phyloP scores from a whole-genome alignment of 2,329 filamentous ascomycete species.

The Chaetomium sp. region DNA sequence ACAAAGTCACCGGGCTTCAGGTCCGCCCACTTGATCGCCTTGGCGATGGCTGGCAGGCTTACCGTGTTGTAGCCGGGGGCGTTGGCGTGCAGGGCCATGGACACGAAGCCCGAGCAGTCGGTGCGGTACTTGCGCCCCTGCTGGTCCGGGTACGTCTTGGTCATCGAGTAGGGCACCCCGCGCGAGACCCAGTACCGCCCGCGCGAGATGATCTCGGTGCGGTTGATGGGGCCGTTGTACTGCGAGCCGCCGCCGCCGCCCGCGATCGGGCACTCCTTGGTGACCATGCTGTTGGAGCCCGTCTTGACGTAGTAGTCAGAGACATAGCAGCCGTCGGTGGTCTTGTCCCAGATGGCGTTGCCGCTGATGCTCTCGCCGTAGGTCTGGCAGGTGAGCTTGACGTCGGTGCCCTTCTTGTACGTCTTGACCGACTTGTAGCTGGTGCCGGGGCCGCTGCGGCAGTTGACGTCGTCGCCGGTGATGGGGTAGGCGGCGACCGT shows the following conservation, averaged over 20 bases:
- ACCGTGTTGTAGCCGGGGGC: constrained; percentile 28
- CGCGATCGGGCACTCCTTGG: constrained; percentile 7
- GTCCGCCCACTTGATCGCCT: constrained; percentile 16
- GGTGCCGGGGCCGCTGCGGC: constrained; percentile 24
- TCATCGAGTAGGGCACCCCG: constrained; percentile 26
- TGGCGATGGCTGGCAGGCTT: constrained; percentile 19
- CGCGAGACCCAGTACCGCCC: constrained; percentile 20
- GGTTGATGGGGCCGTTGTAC: constrained; percentile 24
- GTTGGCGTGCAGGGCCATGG: constrained; percentile 26
- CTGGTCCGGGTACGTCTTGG: constrained; percentile 19
- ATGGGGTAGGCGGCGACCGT: constrained; percentile 23
- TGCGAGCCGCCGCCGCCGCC: constrained; percentile 6
- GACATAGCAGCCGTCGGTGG: constrained; percentile 23
- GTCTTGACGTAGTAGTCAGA: constrained; percentile 26
- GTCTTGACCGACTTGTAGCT: constrained; percentile 19
- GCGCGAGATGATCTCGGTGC: constrained; percentile 26
- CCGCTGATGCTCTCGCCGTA: constrained; percentile 19
- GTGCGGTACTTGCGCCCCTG: constrained; percentile 27
- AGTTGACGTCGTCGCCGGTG: constrained; percentile 24
- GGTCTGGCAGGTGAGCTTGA: constrained; percentile 20
- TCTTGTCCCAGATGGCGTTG: constrained; percentile 24
- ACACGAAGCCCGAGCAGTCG: constrained; percentile 29
- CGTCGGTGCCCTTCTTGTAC: constrained; percentile 14
- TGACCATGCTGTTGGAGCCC: constrained; percentile 16
- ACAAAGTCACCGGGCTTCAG: constrained; percentile 27